These are phyloP conservation scores for Nematocida displodere DNA, from an alignment of 371 early-diverging fungal species.

Conservation along the genomic window DNA sequence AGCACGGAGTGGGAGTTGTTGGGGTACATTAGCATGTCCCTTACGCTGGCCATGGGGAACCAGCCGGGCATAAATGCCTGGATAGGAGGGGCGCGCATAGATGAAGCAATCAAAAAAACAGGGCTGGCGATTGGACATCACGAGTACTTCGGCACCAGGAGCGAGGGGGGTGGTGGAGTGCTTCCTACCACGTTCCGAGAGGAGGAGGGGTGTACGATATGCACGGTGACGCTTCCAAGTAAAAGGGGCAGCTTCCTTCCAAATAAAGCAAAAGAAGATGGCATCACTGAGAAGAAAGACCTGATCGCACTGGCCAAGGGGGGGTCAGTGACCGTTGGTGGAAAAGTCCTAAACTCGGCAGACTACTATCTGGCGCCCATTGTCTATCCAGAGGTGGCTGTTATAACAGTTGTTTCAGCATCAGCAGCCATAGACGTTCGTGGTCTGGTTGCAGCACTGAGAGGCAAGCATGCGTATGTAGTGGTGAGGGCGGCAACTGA, in stretches of 20 bases:
- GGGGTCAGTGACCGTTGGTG: slow-evolving; percentile 1
- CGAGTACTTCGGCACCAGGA: not conserved
- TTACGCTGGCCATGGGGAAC: slow-evolving; percentile 15
- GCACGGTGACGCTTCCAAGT: not conserved
- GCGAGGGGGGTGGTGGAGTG: not conserved
- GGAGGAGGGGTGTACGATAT: not conserved
- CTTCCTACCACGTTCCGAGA: not conserved
- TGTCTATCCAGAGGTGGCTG: slow-evolving; percentile 8
- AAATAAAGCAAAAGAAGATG: not conserved
- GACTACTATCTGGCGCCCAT: not conserved
- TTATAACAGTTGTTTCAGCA: slow-evolving; percentile 9
- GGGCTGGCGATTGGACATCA: not conserved
- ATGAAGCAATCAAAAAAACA: not conserved
- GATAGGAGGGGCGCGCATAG: not conserved
- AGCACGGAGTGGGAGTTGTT: slow-evolving; percentile 11
- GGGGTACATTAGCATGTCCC: not conserved
- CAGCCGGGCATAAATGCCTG: not conserved
- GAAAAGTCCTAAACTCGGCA: not conserved
- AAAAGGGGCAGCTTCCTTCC: slow-evolving; percentile 13
- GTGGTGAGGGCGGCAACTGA: not conserved
- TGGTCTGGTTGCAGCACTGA: not conserved
- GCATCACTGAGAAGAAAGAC: slow-evolving; percentile 8
- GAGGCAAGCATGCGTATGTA: not conserved
- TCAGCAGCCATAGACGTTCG: not conserved
- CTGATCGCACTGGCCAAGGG: slow-evolving; percentile 5